Percentiles rank a stretch among this genome's conserved stretches.
These are phyloP conservation scores for Penicillium coffeae DNA, from an alignment of 495 filamentous ascomycete species.

Conservation along the genomic window DNA sequence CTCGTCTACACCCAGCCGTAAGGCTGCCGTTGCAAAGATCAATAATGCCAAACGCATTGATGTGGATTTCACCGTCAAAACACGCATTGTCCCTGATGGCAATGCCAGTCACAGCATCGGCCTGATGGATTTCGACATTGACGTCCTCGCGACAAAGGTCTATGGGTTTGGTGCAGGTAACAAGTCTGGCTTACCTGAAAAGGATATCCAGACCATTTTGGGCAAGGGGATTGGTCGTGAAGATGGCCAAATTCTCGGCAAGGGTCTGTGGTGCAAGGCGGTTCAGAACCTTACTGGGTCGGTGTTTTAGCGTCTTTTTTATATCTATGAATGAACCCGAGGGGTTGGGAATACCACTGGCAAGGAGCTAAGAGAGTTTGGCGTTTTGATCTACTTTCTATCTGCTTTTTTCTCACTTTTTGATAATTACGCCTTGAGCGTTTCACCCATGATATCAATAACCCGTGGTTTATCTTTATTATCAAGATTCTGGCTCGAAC, in stretches of 20 bases:
- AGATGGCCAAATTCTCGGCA: constrained; percentile 26
- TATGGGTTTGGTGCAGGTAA: constrained; percentile 39
- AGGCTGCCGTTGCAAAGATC: constrained; percentile 16
- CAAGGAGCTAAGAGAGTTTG: neutral
- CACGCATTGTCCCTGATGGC: constrained; percentile 15
- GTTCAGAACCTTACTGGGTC: constrained; percentile 34
- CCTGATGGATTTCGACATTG: constrained; percentile 35
- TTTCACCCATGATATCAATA: neutral
- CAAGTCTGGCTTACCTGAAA: constrained; percentile 30
- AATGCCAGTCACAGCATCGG: constrained; percentile 20
- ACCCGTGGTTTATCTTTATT: neutral
- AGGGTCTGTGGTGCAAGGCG: constrained; percentile 41
- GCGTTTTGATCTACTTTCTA: neutral
- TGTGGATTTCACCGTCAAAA: constrained; percentile 41
- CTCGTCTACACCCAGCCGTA: constrained; percentile 14
- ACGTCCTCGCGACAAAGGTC: constrained; percentile 42
- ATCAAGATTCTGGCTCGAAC: too few species aligned
- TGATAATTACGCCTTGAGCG: neutral
- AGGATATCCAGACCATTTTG: constrained; percentile 38
- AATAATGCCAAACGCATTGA: constrained; percentile 29
- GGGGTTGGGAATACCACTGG: neutral
- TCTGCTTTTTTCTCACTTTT: neutral
- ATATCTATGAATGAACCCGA: neutral
- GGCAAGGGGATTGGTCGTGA: constrained; percentile 25
- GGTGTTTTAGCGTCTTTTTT: constrained; percentile 21